Base-by-base conservation (phyloP, 2,329 filamentous ascomycete genomes). In the Aspergillus ochraceoroseus region DNA sequence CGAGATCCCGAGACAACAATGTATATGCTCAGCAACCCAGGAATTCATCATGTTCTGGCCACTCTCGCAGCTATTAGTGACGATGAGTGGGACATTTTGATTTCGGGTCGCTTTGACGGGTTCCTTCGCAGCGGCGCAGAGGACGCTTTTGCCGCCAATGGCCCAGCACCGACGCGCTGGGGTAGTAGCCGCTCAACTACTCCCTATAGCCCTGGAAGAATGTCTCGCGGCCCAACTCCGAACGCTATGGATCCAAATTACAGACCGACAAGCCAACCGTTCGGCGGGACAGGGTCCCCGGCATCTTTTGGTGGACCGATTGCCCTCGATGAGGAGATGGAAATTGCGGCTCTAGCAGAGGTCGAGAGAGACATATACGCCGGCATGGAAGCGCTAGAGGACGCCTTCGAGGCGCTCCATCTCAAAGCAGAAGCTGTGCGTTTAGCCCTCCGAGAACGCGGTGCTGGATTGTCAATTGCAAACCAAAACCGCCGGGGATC, bases 61-160 rank as follows among this genome's bases (percentile, higher is more conserved):
- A 95, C 90, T 0, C 75, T 95, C 34, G 82, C 85, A 23, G 87
- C 89, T 37, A 92, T 96, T 53, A 92, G 84, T 58, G 78, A 82
- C 32, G 85, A 86, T n/a, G 90, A 96, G 64, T 96, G 90, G 90
- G 90, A 95, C 48, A 94, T 96, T 40, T 74, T 96, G 8, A 87
- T 84, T 3, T 95, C 90, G 0, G 90, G 90, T 18, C 84, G 90
- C 18, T 96, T 96, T 55, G 89, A 95, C 58, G 90, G 90, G 3
- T 96, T 96, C 66, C 74, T 95, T 13, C 94, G 90, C 80, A 94
- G 87, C 30, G 90, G 90, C 14, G 87, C 87, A 5, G 89, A 95
- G 49, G 71, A 76, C 32, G 32, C 57, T 7, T 55, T 66, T 4
- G 47, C 53, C 5, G 43, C 52, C 28, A 44, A 53, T 5, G 41